Percentiles rank a stretch among this genome's conserved stretches.
Evolutionary conservation across 768 basidiomycete species (phyloP).

Genomic region (Suillus fuscotomentosus): DNA sequence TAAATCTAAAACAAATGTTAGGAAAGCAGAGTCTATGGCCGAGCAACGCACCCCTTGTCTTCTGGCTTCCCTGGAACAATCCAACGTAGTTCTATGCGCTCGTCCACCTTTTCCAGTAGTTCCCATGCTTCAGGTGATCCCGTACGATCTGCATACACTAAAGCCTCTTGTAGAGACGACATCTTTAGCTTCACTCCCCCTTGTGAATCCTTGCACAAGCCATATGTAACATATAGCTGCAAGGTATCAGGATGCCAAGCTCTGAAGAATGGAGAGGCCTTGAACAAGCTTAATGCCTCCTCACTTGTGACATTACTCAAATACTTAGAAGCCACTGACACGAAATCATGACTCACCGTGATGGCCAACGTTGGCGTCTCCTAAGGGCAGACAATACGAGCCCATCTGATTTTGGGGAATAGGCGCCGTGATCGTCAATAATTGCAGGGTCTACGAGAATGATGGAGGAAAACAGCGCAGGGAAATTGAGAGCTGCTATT

Average conservation of each 20-base stretch:
- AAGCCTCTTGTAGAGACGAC: constrained; percentile 62
- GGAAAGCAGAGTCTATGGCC: not conserved
- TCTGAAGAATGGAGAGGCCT: constrained; percentile 61
- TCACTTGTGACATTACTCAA: constrained; percentile 37
- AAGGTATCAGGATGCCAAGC: constrained; percentile 69
- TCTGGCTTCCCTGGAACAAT: constrained; percentile 21
- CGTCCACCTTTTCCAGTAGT: constrained; percentile 24
- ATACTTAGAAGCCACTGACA: not conserved
- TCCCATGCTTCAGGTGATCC: constrained; percentile 26
- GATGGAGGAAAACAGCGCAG: constrained; percentile 67
- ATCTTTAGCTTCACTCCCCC: constrained; percentile 61
- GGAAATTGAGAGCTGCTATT: constrained; percentile 63
- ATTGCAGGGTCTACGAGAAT: constrained; percentile 82
- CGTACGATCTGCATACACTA: constrained; percentile 51
- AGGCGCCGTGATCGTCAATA: constrained; percentile 14
- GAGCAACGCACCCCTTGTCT: constrained; percentile 12
- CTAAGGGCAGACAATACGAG: constrained; percentile 36
- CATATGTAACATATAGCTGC: constrained; percentile 58
- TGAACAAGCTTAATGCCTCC: constrained; percentile 53
- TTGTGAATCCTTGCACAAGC: constrained; percentile 34
- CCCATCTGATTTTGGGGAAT: not conserved
- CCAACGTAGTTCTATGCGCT: constrained; percentile 27
- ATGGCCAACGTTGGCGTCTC: constrained; percentile 64
- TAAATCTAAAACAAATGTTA: constrained; percentile 13
- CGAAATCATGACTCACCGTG: constrained; percentile 39